Base-by-base conservation (phyloP, 2,329 filamentous ascomycete genomes). In the Nothophaeocryptopus gaeumannii region DNA sequence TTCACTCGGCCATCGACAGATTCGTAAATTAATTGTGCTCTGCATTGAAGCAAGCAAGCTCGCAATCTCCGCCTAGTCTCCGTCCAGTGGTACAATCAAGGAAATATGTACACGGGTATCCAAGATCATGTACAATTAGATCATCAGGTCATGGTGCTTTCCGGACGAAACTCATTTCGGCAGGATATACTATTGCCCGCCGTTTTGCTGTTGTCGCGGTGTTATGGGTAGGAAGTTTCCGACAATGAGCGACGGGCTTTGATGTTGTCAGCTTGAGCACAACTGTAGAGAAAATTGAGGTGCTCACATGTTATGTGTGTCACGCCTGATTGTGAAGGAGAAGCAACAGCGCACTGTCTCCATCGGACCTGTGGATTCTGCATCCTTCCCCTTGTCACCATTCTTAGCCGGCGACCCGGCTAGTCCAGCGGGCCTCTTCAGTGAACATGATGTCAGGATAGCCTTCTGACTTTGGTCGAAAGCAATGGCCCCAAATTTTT, bases 401-500 rank as follows among this genome's bases (percentile, higher is more conserved):
- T 83, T 82, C 3, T 46, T 54, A 39, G 39, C 49, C 9, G 52
- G 41, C n/a, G 16, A 43, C 12, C 20, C 37, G 8, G 83, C 78
- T 56, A 42, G 38, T 34, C 45, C 37, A 83, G 45, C 81, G 3
- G 88, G 91, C 59, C 84, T 91, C 70, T 96, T 96, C 54, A 99
- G 74, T 9, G 88, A 86, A 67, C 93, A 99, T 58, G 88, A 92
- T 15, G 93, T 99, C 59, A 99, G 76, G 63, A 99, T 89, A 15
- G 92, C 95, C 68, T 99, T 96, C 67, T 97, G 93, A 8, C 83
- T 85, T 50, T 86, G 83, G 66, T 99, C 93, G 70, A 99, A 99
- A 8, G 93, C 95, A 62, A 99, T 97, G 5, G 90, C 92, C 43
- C 92, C 91, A 65, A 99, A 99, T 65, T 99, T 96, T 71, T 99